Evolutionary conservation across 2,329 filamentous ascomycete genomes (phyloP), one percentile per base, ranked within the genome.

Genomic region (Bipolaris cookei): DNA sequence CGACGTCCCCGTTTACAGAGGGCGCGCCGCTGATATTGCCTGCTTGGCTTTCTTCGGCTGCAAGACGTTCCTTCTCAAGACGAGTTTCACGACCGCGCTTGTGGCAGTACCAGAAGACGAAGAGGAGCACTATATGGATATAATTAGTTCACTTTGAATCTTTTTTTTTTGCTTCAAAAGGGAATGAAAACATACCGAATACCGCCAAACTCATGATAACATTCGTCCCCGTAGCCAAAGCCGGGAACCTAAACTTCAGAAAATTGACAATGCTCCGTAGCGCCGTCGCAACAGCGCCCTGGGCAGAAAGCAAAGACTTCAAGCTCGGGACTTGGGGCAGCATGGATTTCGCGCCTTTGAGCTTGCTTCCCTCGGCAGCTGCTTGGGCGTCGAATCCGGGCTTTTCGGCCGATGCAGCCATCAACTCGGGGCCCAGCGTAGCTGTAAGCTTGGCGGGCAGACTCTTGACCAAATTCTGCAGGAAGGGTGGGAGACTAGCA

Each of bases 71-170:
- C 48, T 81, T 86, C 71, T 90, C 88, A 11, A 98, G 84, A 48
- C 95, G 86, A 6, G 88, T 88, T 79, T 99, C 94, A 42, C 87
- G 87, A 37, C 95, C 95, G 51, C 95, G 90, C 81, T 98, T 98
- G 78, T 98, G 90, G 79, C 93, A 98, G 79, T 98, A 99, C 93
- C 94, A 99, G 68, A 98, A 88, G 42, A 96, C 91, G 73, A 97
- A 95, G 54, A 99, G 84, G 14, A 98, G 83, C 52, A 98, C 91
- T 77, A 49, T 1, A 34, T 5, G 7, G 6, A 21, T 56, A 54
- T 10, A 8, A 1, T 6, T 43, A n/a, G 34, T 32, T 42, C 18
- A 38, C 3, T 11, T n/a, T 6, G 8, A n/a, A n/a, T 28, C 1
- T 35, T 35, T 28, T 28, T 30, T 35, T 8, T 5, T 8, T 10